Base-by-base conservation (phyloP, 371 early-diverging fungal genomes). In the Apophysomyces elegans region DNA sequence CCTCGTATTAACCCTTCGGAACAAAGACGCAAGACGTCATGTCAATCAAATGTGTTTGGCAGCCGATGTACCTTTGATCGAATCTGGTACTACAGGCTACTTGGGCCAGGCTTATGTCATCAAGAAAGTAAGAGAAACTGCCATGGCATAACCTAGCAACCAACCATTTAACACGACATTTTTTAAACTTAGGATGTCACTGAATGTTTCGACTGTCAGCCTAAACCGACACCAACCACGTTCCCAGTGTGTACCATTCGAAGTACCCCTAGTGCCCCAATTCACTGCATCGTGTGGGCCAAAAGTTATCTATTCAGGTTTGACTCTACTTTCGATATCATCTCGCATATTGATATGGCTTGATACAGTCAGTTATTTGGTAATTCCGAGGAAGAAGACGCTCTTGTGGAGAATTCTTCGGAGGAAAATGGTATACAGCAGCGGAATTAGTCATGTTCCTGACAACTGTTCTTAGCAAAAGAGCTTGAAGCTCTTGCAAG, bases 261-360 rank as follows among this genome's bases (percentile, higher is more conserved):
- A 56, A 91, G 93, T 44, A 99, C 96, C 4, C 99, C 99, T 0
- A 92, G 89, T 50, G 88, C 89, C 35, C 98, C 99, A 11, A 95
- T 99, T 45, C 99, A 99, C 78, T 99, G 99, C 68, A 95, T 99
- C 61, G 98, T 97, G 26, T 99, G 99, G 99, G 96, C 98, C 59
- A 99, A 99, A 78, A 92, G 90, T 66, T 98, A 92, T 74, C 80
- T 98, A 54, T 94, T 92, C 72, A 82, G 71, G 89, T 88, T 70
- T 70, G 45, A 45, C n/a, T 35, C n/a, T 9, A 21, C 5, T 13
- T 7, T 50, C 7, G 0, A 21, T 50, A 18, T 16, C n/a, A 21
- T 60, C 14, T n/a, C 5, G 63, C 13, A 16, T 38, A 46, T 21
- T 8, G 5, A 56, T 38, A 11, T 68, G 8, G n/a, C 7, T 26